Evolutionary conservation across 176 grass and related monocot species (phyloP).

Genomic region (Bromus sterilis): DNA sequence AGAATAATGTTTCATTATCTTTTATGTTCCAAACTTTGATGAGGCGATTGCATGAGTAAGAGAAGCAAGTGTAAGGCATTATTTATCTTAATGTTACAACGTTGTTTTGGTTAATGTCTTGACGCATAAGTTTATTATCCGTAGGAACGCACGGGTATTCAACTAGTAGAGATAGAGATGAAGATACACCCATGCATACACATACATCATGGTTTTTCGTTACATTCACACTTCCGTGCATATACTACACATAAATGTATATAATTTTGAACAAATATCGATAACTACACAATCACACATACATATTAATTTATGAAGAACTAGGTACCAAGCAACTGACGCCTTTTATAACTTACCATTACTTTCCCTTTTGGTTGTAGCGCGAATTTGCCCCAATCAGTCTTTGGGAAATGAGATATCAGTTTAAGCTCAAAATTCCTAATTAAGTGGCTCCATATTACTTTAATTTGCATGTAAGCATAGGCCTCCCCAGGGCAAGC

Average conservation of each 20-base stretch:
- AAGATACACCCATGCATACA: too few relatives aligned
- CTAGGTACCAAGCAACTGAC: background rate
- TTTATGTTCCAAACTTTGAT: too few relatives aligned
- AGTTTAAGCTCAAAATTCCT: background rate
- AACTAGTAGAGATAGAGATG: too few relatives aligned
- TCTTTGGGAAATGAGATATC: background rate
- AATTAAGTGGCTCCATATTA: background rate
- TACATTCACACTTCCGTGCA: background rate
- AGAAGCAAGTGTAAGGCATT: too few relatives aligned
- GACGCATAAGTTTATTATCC: too few relatives aligned
- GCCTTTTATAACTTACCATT: background rate
- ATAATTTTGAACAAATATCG: background rate
- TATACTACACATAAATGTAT: background rate
- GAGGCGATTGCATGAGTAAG: too few relatives aligned
- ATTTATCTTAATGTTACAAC: too few relatives aligned
- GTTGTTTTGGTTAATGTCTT: too few relatives aligned
- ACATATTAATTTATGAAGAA: background rate
- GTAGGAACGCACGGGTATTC: too few relatives aligned
- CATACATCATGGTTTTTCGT: too few relatives aligned
- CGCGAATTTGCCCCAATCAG: background rate
- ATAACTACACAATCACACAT: background rate
- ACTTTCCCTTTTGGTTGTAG: background rate
- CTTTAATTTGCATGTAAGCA: constrained; percentile 9
- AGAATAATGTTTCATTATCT: too few relatives aligned
- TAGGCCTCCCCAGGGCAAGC: background rate